Conservation (phyloP, 1,139 yeast species). For the Taphrina confusa region DNA sequence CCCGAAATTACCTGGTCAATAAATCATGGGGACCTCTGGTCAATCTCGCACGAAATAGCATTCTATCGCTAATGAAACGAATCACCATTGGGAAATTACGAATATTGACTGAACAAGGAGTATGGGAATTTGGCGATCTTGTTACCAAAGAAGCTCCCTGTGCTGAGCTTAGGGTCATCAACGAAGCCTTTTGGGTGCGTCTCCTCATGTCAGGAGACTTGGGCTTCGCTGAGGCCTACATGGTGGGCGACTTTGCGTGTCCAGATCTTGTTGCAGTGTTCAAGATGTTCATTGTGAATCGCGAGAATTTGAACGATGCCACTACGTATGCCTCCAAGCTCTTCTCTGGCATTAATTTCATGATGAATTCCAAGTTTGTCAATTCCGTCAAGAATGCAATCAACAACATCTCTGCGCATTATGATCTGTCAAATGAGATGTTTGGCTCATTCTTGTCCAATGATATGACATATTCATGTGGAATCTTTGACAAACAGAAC, state of each 20-base stretch:
- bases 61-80: conserved; percentile 24
- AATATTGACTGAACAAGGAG: conserved; percentile 28
- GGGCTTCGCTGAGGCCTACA: conserved; percentile 33
- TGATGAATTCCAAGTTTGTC: conserved; percentile 32
- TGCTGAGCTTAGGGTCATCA: conserved; percentile 27
- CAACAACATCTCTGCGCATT: conserved; percentile 35
- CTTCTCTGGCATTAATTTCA: conserved; percentile 34
- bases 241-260: conserved; percentile 33
- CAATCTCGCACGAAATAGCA: conserved; percentile 29
- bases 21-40: conserved; percentile 32
- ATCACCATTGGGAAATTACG: conserved; percentile 30
- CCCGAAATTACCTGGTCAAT: conserved; percentile 32
- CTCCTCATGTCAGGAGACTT: conserved; percentile 33
- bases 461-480: conserved; percentile 35
- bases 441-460: conserved; percentile 30
- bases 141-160: conserved; percentile 24
- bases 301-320: conserved; percentile 33
- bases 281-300: conserved; percentile 26
- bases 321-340: conserved; percentile 32
- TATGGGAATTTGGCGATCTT: conserved; percentile 32
- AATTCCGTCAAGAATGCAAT: conserved; percentile 34
- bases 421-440: conserved; percentile 31
- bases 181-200: conserved; percentile 32
- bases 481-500: conserved; percentile 21
- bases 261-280: conserved; percentile 33